phyloP scores from a whole-genome alignment of 2,329 filamentous ascomycete genomes.

The Albophoma yamanashiensis region DNA sequence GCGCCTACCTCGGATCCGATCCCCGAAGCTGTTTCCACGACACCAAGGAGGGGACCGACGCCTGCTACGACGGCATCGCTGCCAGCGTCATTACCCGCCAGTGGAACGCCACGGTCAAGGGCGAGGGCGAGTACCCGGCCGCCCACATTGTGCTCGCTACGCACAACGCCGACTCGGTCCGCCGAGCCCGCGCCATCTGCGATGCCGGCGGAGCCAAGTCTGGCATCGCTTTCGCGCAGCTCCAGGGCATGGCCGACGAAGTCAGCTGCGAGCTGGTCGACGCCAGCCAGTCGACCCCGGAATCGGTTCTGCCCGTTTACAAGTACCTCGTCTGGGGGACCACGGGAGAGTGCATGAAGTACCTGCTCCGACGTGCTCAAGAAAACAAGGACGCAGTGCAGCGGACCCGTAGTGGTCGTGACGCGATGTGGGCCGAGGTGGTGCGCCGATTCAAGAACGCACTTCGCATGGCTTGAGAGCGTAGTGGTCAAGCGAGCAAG shows the following conservation, averaged over 20 bases:
- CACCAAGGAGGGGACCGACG: slow-evolving; percentile 60
- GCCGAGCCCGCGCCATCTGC: slow-evolving; percentile 40
- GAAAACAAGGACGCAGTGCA: slow-evolving; percentile 65
- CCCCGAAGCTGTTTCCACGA: slow-evolving; percentile 61
- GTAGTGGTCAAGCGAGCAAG: neutral
- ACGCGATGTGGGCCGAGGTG: slow-evolving; percentile 53
- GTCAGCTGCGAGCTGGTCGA: slow-evolving; percentile 56
- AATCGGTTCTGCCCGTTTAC: slow-evolving; percentile 45
- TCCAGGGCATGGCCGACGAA: slow-evolving; percentile 95
- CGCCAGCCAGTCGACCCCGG: slow-evolving; percentile 18
- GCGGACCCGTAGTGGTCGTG: slow-evolving; percentile 48
- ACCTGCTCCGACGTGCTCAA: slow-evolving; percentile 50
- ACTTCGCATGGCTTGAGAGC: slow-evolving; percentile 23
- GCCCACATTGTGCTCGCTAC: slow-evolving; percentile 65
- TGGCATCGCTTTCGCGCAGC: slow-evolving; percentile 46
- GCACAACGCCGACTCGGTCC: slow-evolving; percentile 69
- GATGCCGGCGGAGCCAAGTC: slow-evolving; percentile 30
- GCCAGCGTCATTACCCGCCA: slow-evolving; percentile 53
- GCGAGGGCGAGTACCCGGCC: slow-evolving; percentile 37
- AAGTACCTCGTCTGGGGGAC: slow-evolving; percentile 64
- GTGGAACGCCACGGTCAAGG: slow-evolving; percentile 23
- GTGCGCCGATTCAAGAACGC: slow-evolving; percentile 38
- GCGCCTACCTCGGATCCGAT: slow-evolving; percentile 63
- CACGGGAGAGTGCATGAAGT: slow-evolving; percentile 76
- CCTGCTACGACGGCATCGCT: slow-evolving; percentile 61